These are phyloP conservation scores for Herpetospermum pedunculosum DNA, from an alignment of 306 rosid species.

Conservation along the genomic window DNA sequence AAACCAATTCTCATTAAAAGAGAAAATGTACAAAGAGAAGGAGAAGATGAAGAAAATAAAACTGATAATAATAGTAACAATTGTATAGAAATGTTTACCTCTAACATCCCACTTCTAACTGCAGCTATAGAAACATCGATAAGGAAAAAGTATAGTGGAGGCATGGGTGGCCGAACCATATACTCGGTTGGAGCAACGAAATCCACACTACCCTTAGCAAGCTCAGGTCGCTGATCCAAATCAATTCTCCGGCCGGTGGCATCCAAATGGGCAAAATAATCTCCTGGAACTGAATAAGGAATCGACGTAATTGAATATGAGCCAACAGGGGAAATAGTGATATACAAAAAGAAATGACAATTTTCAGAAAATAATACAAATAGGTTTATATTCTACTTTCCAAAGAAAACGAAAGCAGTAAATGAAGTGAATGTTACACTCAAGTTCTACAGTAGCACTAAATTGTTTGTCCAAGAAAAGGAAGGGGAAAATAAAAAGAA, in stretches of 20 bases:
- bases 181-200: slow-evolving; percentile 99
- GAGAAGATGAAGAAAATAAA: neutral
- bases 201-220: slow-evolving; percentile 78
- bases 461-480: neutral
- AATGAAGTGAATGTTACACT: neutral
- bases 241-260: slow-evolving; percentile 86
- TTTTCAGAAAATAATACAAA: neutral
- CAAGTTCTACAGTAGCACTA: neutral
- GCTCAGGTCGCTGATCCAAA: slow-evolving; percentile 88
- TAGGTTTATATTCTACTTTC: neutral
- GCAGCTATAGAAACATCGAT: slow-evolving; percentile 89
- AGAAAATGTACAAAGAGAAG: neutral
- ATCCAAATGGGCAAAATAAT: slow-evolving; percentile 85
- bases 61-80: neutral
- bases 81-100: slow-evolving; percentile 35
- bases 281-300: slow-evolving; percentile 71
- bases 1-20: neutral
- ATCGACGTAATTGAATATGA: slow-evolving; percentile 3
- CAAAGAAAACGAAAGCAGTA: neutral
- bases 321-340: neutral
- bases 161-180: slow-evolving; percentile 99
- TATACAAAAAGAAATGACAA: neutral
- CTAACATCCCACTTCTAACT: slow-evolving; percentile 98
- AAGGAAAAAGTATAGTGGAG: slow-evolving; percentile 92
- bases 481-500: slow-evolving; percentile 6